Evolutionary conservation across 2,329 filamentous ascomycete species (phyloP).

Genomic region (Calonectria pseudoreteaudii): DNA sequence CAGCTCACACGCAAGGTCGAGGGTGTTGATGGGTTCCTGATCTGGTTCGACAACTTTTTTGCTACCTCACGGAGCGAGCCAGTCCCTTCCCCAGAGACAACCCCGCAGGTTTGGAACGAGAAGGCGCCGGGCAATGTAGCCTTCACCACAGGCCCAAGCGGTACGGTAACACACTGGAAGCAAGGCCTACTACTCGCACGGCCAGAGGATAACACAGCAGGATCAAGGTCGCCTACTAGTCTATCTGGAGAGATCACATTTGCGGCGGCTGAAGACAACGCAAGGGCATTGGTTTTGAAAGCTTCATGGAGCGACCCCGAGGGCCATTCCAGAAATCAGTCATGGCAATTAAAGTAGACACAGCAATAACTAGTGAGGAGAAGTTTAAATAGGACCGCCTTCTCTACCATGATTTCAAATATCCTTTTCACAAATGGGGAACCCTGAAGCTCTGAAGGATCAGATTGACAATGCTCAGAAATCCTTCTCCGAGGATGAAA

Average conservation of each 20-base stretch:
- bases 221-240: constrained; percentile 65
- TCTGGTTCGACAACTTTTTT: constrained; percentile 98
- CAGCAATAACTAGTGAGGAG: background rate
- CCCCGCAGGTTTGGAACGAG: constrained; percentile 72
- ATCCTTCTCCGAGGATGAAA: constrained; percentile 91
- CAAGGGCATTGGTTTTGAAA: constrained; percentile 74
- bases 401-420: background rate
- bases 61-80: constrained; percentile 68
- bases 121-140: constrained; percentile 73
- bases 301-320: constrained; percentile 69
- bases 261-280: constrained; percentile 75
- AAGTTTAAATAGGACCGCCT: background rate
- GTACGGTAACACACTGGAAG: constrained; percentile 88
- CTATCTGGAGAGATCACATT: constrained; percentile 79
- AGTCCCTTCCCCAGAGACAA: constrained; percentile 62
- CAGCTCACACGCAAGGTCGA: constrained; percentile 72
- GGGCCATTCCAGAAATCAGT: constrained; percentile 56
- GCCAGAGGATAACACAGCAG: constrained; percentile 59
- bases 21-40: constrained; percentile 83
- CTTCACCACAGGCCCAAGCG: constrained; percentile 87
- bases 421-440: constrained; percentile 71
- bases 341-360: constrained; percentile 62
- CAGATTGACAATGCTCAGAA: constrained; percentile 92
- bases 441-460: constrained; percentile 81
- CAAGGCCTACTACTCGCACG: constrained; percentile 82